These are phyloP conservation scores for Cyberlindnera xishuangbannaensis DNA, from an alignment of 805 yeast species.

Conservation along the genomic window DNA sequence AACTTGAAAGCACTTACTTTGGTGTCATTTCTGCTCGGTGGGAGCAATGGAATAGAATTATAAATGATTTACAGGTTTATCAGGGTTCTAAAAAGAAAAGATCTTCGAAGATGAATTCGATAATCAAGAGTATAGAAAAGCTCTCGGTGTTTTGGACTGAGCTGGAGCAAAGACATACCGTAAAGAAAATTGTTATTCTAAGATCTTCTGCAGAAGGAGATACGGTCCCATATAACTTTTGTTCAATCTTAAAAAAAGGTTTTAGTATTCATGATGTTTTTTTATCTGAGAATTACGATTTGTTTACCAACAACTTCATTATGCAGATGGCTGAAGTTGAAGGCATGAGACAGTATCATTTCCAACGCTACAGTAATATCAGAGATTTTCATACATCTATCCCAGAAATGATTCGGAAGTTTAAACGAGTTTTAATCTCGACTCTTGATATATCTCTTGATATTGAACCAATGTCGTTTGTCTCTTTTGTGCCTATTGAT, in stretches of 20 bases:
- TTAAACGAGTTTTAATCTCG: constrained; percentile 12
- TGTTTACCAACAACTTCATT: constrained; percentile 5
- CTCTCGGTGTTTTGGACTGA: constrained; percentile 9
- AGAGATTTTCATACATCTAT: constrained; percentile 3
- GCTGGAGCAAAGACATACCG: constrained; percentile 4
- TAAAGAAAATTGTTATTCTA: constrained; percentile 12
- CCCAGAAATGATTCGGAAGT: constrained; percentile 8
- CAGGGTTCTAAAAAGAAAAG: constrained; percentile 4
- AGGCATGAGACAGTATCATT: constrained; percentile 9
- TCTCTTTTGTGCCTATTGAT: constrained; percentile 6
- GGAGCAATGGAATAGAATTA: constrained; percentile 44
- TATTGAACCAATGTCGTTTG: constrained; percentile 5
- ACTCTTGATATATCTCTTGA: constrained; percentile 7
- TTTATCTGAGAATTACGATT: constrained; percentile 8
- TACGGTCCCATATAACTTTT: constrained; percentile 2
- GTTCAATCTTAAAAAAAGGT: constrained; percentile 9
- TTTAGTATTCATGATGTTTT: constrained; percentile 10
- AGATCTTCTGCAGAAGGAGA: constrained; percentile 3
- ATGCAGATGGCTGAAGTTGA: constrained; percentile 1
- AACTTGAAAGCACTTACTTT: constrained; percentile 35
- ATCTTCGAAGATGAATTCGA: constrained; percentile 2
- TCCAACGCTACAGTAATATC: constrained; percentile 9
- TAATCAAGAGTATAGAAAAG: constrained; percentile 6
- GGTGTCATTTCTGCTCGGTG: constrained; percentile 41
- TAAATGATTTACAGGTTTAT: constrained; percentile 31